Evolutionary conservation across 1,284 basidiomycete genomes (phyloP), one percentile per base, ranked within the genome.

Genomic region (Ustilago tritici): DNA sequence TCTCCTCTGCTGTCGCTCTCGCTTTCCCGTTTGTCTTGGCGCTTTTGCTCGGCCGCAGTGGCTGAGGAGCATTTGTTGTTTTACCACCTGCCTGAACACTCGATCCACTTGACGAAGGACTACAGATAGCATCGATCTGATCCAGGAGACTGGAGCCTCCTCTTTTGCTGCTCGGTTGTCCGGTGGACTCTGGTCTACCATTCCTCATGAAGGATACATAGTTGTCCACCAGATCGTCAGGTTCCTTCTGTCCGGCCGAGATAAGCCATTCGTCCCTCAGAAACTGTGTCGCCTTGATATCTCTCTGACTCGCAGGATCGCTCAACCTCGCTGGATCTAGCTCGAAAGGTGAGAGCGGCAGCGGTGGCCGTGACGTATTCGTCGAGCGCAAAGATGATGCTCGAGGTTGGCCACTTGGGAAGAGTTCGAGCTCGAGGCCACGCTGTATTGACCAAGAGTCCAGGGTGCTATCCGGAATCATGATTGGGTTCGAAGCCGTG

Each of bases 81-180:
- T 6, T 28, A 7, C 11, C 23, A 10, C 3, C 36, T 14, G 38
- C 19, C 28, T 23, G 36, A 41, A 36, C 47, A 31, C 65, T 53
- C 2, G 65, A 68, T 15, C 40, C 50, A 50, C 47, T 58, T 15
- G 50, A 53, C 2, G 71, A 58, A 5, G 71, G 56, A 28, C 65
- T 61, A 36, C 71, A 74, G 36, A 74, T 69, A n/a, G 34, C 54
- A 35, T 68, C 66, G 36, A 69, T 66, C 50, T 74, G 71, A 47
- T 74, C 66, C 3, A 74, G 55, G 32, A 73, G 52, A 12, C 65
- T 73, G 19, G 65, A 61, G 14, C 69, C 55, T 23, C 56, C 46
- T 31, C 56, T 52, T 19, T 55, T 69, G 23, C 23, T 28, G 23
- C 2, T 56, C 14, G 38, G 7, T 6, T 1, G 10, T 52, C 28